Percentiles rank a stretch among this genome's conserved stretches.
Conservation (phyloP, 2,329 filamentous ascomycete species). For the Cercospora sojina region DNA sequence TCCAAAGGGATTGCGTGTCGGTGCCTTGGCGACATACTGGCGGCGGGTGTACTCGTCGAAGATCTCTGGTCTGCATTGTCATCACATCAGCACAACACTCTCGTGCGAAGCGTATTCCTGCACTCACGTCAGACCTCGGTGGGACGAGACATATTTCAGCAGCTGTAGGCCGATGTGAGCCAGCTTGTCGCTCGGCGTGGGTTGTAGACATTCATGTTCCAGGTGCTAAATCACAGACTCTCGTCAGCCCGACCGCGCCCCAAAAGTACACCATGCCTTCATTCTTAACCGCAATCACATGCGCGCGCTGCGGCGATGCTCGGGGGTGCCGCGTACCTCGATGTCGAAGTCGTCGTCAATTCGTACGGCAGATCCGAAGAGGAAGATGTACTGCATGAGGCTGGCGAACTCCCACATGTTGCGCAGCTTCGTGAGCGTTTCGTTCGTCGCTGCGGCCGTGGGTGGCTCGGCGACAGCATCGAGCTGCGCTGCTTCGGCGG, state of each 20-base stretch:
- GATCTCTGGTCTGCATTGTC: constrained; percentile 67
- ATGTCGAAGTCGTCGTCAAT: constrained; percentile 86
- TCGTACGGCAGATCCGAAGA: constrained; percentile 86
- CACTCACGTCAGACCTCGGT: constrained; percentile 84
- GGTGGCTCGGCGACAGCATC: constrained; percentile 35
- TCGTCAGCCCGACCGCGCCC: constrained; percentile 30
- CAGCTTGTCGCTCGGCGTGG: constrained; percentile 67
- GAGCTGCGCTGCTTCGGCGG: constrained; percentile 53
- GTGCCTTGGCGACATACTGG: constrained; percentile 80
- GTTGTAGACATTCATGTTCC: constrained; percentile 83
- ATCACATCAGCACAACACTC: background rate
- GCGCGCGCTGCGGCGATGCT: constrained; percentile 12
- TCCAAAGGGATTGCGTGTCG: constrained; percentile 80
- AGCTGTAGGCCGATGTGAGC: constrained; percentile 80
- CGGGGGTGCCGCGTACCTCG: constrained; percentile 61
- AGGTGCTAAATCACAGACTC: constrained; percentile 62
- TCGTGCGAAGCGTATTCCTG: background rate
- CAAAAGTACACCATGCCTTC: background rate
- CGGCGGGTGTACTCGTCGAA: constrained; percentile 92
- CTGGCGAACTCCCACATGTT: constrained; percentile 97
- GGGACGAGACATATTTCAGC: constrained; percentile 90
- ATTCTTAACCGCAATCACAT: background rate
- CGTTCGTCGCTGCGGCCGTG: constrained; percentile 34
- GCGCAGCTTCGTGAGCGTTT: constrained; percentile 66
- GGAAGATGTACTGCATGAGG: constrained; percentile 86